These are phyloP conservation scores for Pleurotus tuoliensis DNA, from an alignment of 768 basidiomycete species.

Conservation along the genomic window DNA sequence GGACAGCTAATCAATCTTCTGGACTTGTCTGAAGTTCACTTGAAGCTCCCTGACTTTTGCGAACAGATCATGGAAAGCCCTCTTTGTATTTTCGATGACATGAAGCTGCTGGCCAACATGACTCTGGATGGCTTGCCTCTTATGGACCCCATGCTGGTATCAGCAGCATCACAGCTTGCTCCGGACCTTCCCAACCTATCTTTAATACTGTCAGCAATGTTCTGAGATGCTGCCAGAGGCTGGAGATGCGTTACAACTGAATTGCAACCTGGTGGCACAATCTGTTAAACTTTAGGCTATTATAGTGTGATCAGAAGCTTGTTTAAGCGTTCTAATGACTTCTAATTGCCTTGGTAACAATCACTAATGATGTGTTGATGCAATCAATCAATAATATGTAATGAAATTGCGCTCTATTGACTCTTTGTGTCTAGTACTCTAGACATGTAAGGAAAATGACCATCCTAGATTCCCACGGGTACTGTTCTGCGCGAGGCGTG, in stretches of 20 bases:
- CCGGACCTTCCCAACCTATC: constrained; percentile 9
- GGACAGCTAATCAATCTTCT: constrained; percentile 17
- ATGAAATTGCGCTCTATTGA: too few species aligned
- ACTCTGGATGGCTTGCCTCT: constrained; percentile 9
- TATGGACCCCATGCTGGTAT: constrained; percentile 6
- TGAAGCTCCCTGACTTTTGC: constrained; percentile 12
- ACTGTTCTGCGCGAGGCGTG: too few species aligned
- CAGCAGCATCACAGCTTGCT: background rate
- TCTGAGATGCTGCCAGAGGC: background rate
- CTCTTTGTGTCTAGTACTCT: too few species aligned
- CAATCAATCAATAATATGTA: too few species aligned
- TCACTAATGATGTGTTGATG: too few species aligned
- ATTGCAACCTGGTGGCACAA: constrained; percentile 25
- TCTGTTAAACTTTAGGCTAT: too few species aligned
- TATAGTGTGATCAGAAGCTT: too few species aligned
- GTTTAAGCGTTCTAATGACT: too few species aligned
- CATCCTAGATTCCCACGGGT: too few species aligned
- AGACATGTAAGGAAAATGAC: too few species aligned
- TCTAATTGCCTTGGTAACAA: too few species aligned
- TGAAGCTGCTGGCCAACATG: constrained; percentile 18
- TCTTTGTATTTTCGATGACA: constrained; percentile 13
- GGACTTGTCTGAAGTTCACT: constrained; percentile 20
- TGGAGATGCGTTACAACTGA: constrained; percentile 18
- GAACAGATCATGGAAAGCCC: constrained; percentile 17
- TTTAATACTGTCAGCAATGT: constrained; percentile 1